Conservation (phyloP, 2,329 filamentous ascomycete species). For the Fusarium setosum region DNA sequence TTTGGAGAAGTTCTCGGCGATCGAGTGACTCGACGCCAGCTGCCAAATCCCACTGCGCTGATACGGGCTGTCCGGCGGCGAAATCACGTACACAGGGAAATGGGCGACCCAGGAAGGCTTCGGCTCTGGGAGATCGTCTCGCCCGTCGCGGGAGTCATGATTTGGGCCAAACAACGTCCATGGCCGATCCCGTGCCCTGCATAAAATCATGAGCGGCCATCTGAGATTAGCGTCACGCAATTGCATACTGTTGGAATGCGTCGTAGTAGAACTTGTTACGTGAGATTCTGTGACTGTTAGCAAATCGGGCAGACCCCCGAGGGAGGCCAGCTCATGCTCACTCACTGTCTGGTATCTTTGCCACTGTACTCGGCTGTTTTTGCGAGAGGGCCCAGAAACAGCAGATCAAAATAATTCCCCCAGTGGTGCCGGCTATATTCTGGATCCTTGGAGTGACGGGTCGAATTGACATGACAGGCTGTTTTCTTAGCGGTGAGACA, state of each 20-base stretch:
- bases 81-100: slow-evolving; percentile 21
- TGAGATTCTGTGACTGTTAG: slow-evolving; percentile 1
- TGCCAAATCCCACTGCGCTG: background rate
- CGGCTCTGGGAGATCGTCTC: slow-evolving; percentile 10
- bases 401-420: slow-evolving; percentile 2
- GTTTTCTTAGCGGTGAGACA: background rate
- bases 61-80: background rate
- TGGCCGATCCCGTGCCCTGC: background rate
- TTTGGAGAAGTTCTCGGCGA: slow-evolving; percentile 27
- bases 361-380: background rate
- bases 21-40: slow-evolving; percentile 9
- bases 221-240: background rate
- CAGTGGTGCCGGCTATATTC: background rate
- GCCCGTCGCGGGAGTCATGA: background rate
- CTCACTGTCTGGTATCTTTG: slow-evolving; percentile 13
- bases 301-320: background rate
- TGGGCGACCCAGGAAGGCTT: slow-evolving; percentile 31
- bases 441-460: background rate
- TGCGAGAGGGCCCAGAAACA: slow-evolving; percentile 1
- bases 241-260: slow-evolving; percentile 9
- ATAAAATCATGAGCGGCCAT: background rate
- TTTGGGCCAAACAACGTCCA: slow-evolving; percentile 20
- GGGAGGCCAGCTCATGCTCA: background rate
- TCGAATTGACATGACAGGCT: background rate
- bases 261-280: slow-evolving; percentile 17